Conservation (phyloP, 257 asterid genomes). For the Petunia secreta region DNA sequence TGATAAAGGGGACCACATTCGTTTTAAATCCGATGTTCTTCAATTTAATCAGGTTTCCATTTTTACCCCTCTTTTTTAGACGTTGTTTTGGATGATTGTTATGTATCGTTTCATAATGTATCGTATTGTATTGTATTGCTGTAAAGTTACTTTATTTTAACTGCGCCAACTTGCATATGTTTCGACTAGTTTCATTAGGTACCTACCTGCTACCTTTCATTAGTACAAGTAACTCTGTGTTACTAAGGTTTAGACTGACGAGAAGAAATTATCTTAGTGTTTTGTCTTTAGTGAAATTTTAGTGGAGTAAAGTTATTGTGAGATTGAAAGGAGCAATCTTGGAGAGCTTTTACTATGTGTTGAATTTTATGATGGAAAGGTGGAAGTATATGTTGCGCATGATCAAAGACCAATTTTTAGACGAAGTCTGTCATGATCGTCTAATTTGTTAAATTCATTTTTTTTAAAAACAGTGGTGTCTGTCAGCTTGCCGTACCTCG, state of each 20-base stretch:
- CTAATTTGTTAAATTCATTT: neutral
- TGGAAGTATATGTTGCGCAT: neutral
- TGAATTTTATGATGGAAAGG: neutral
- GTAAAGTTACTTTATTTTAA: neutral
- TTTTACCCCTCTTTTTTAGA: neutral
- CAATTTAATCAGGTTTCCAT: conserved; percentile 78
- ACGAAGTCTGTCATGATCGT: neutral
- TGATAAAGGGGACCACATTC: conserved; percentile 90
- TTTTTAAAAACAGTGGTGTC: too few species aligned
- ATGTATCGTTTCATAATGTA: neutral
- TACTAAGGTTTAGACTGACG: too few species aligned
- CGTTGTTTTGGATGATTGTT: neutral
- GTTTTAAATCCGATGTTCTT: conserved; percentile 95
- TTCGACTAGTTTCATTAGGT: too few species aligned
- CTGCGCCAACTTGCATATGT: neutral
- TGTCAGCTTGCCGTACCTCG: too few species aligned
- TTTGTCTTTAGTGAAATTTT: neutral
- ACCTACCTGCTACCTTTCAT: too few species aligned
- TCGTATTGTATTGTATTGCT: conserved; percentile 12
- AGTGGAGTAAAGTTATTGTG: neutral
- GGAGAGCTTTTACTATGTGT: neutral
- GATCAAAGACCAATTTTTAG: neutral
- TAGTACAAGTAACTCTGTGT: too few species aligned
- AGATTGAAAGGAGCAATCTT: neutral
- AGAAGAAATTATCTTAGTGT: too few species aligned